These are phyloP conservation scores for Hymenoscyphus scutula DNA, from an alignment of 2,329 filamentous ascomycete genomes.

Conservation along the genomic window DNA sequence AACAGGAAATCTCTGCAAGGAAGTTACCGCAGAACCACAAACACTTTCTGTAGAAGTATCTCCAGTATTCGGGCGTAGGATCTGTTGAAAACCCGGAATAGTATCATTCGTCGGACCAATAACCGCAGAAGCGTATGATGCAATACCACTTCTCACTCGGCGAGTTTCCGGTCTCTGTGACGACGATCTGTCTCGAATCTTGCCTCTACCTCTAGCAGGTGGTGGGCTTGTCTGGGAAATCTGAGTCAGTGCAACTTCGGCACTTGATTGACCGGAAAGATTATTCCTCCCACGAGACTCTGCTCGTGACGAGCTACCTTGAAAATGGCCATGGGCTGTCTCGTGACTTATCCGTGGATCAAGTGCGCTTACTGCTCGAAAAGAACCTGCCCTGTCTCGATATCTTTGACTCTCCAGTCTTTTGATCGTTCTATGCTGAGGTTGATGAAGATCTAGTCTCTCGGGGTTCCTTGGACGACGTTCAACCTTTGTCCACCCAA, in stretches of 20 bases:
- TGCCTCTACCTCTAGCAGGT: constrained; percentile 31
- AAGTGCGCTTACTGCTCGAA: constrained; percentile 40
- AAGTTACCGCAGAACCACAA: constrained; percentile 24
- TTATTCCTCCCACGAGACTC: constrained; percentile 26
- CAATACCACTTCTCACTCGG: constrained; percentile 26
- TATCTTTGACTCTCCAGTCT: constrained; percentile 42
- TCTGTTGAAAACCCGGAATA: constrained; percentile 17
- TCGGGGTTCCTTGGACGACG: constrained; percentile 24
- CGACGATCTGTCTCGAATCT: constrained; percentile 30
- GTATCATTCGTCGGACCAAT: constrained; percentile 25
- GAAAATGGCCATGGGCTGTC: constrained; percentile 29
- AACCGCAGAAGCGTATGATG: constrained; percentile 36
- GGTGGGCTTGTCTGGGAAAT: constrained; percentile 42
- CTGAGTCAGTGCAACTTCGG: constrained; percentile 43
- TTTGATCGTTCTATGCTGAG: constrained; percentile 46
- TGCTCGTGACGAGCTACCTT: constrained; percentile 16
- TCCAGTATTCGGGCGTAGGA: constrained; percentile 13
- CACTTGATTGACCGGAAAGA: constrained; percentile 38
- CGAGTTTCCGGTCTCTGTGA: constrained; percentile 24
- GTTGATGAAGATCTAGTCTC: constrained; percentile 28
- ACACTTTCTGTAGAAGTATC: constrained; percentile 14
- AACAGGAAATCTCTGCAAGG: constrained; percentile 24
- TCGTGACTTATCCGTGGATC: constrained; percentile 31
- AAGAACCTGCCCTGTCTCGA: constrained; percentile 45
- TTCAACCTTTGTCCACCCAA: constrained; percentile 28